phyloP scores from a whole-genome alignment of 805 yeast genomes.

The Candida takata region DNA sequence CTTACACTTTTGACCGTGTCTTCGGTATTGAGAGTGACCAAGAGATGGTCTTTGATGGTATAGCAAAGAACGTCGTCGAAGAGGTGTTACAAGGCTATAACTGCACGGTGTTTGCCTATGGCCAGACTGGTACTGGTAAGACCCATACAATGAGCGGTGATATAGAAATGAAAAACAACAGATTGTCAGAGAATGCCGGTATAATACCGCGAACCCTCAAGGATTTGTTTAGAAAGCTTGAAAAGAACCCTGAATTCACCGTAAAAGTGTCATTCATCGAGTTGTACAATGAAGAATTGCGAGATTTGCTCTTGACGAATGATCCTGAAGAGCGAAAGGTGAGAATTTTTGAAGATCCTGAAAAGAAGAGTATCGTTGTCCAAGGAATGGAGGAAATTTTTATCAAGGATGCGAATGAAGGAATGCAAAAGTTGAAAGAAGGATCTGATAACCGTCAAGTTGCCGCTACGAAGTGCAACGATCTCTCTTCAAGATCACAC shows the following conservation, averaged over 20 bases:
- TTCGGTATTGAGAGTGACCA: constrained; percentile 82
- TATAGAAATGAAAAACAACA: constrained; percentile 34
- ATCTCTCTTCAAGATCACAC: constrained; percentile 72
- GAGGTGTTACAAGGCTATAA: constrained; percentile 69
- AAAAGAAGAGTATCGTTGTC: constrained; percentile 38
- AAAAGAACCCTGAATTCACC: constrained; percentile 41
- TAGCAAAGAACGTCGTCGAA: constrained; percentile 48
- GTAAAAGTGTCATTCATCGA: constrained; percentile 74
- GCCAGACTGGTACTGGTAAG: constrained; percentile 86
- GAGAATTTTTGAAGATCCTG: constrained; percentile 43
- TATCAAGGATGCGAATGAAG: constrained; percentile 43
- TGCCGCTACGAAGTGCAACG: constrained; percentile 74
- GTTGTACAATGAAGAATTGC: constrained; percentile 73
- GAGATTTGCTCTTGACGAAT: constrained; percentile 45
- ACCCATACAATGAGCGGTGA: constrained; percentile 74
- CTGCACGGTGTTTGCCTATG: constrained; percentile 78
- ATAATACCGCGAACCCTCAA: constrained; percentile 54
- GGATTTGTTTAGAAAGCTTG: constrained; percentile 46
- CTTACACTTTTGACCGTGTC: constrained; percentile 68
- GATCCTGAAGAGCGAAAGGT: constrained; percentile 40
- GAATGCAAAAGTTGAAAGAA: constrained; percentile 40
- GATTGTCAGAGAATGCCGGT: constrained; percentile 44
- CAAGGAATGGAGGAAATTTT: constrained; percentile 53
- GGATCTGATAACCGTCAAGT: constrained; percentile 64
- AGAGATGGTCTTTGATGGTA: constrained; percentile 52